Evolutionary conservation across 495 filamentous ascomycete genomes (phyloP).

Genomic region (Penicillium arizonense): DNA sequence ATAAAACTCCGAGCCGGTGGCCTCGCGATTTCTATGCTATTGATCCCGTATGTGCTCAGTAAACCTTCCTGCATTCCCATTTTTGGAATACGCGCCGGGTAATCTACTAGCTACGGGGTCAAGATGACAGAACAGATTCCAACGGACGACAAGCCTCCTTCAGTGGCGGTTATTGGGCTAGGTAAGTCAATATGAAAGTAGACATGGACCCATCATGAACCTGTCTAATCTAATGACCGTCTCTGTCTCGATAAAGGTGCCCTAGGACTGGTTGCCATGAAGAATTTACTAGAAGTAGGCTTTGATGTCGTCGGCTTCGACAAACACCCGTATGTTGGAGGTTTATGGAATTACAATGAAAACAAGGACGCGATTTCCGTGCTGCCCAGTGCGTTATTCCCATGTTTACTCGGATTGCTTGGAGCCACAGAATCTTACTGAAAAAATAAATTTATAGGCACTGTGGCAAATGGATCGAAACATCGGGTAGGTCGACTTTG

Average conservation of each 20-base stretch:
- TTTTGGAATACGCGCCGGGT: too few species aligned
- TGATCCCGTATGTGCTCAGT: neutral
- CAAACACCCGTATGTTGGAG: constrained; percentile 30
- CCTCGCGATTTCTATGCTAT: neutral
- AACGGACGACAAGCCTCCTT: neutral
- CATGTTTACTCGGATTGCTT: too few species aligned
- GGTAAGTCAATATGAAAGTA: neutral
- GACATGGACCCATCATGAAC: neutral
- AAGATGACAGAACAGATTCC: neutral
- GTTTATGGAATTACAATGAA: constrained; percentile 37
- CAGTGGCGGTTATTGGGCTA: neutral
- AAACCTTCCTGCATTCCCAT: too few species aligned
- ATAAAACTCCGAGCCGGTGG: neutral
- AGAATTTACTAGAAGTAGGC: constrained; percentile 36
- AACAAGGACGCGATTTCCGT: neutral
- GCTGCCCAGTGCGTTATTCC: neutral
- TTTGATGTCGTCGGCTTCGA: constrained; percentile 36
- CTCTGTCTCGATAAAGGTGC: neutral
- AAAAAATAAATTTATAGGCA: neutral
- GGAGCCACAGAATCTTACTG: too few species aligned
- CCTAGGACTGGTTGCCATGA: constrained; percentile 32
- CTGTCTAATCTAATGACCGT: neutral
- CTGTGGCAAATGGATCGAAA: constrained; percentile 13
- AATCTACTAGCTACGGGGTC: neutral
- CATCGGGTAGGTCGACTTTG: neutral